These are phyloP conservation scores for Malassezia cuniculi DNA, from an alignment of 1,284 basidiomycete species.

Conservation along the genomic window DNA sequence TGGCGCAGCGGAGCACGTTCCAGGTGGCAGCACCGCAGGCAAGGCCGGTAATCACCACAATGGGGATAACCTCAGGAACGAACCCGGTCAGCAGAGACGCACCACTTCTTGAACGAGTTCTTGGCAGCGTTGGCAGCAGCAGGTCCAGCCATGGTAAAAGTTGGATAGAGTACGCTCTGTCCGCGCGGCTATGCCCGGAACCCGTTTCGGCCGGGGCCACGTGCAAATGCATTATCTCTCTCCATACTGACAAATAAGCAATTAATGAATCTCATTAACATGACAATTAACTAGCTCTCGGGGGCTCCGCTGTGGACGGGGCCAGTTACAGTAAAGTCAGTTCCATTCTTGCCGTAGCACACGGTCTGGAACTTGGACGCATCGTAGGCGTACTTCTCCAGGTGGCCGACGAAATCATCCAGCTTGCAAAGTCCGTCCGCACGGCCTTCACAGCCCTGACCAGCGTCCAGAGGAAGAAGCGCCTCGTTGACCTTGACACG, in stretches of 20 bases:
- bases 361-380: constrained; percentile 31
- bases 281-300: background rate
- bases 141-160: constrained; percentile 2
- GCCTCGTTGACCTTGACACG: constrained; percentile 64
- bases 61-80: constrained; percentile 31
- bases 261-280: too few species aligned
- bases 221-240: too few species aligned
- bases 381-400: constrained; percentile 19
- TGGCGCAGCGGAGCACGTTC: constrained; percentile 35
- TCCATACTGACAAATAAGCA: too few species aligned
- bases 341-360: constrained; percentile 31
- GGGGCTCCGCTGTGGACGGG: constrained; percentile 21
- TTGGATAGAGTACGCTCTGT: too few species aligned
- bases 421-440: constrained; percentile 69
- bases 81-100: too few species aligned
- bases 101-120: constrained; percentile 14
- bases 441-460: constrained; percentile 53
- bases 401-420: constrained; percentile 55
- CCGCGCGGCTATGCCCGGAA: too few species aligned
- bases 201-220: too few species aligned
- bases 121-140: constrained; percentile 4
- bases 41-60: constrained; percentile 32
- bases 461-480: constrained; percentile 56
- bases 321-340: constrained; percentile 26
- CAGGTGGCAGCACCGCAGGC: constrained; percentile 35